A percentile compares a stretch with the other conserved stretches of the same genome.
Evolutionary conservation across 345 rosid genomes (phyloP).

Genomic region (Excoecaria agallocha): DNA sequence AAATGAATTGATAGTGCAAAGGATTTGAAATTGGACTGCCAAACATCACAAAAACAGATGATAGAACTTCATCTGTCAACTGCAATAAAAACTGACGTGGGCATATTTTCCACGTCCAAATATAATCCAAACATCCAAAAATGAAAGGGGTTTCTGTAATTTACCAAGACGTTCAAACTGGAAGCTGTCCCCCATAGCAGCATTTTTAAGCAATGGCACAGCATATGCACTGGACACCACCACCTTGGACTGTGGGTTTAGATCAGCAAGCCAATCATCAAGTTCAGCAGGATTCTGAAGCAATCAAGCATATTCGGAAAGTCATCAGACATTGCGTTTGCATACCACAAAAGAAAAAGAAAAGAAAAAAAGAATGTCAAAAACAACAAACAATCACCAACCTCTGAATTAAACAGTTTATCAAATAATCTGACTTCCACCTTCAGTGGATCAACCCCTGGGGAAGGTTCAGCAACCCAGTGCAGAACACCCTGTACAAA

Average conservation of each 20-base stretch:
- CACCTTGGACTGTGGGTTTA: constrained; percentile 64
- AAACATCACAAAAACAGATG: neutral
- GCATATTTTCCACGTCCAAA: neutral
- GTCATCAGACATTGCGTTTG: constrained; percentile 1
- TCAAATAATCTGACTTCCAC: constrained; percentile 95
- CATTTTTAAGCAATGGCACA: constrained; percentile 52
- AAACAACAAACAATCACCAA: constrained; percentile 19
- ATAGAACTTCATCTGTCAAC: neutral
- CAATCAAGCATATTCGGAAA: constrained; percentile 25
- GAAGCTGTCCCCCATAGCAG: constrained; percentile 65
- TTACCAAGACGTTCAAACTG: constrained; percentile 96
- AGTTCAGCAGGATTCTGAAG: constrained; percentile 80
- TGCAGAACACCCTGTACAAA: constrained; percentile 80
- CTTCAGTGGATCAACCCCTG: constrained; percentile 60
- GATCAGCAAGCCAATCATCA: constrained; percentile 77
- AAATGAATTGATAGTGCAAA: no score
- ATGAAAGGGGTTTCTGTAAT: neutral
- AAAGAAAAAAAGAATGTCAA: neutral
- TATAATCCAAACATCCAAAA: constrained; percentile 7
- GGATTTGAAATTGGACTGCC: no score
- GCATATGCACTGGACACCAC: constrained; percentile 62
- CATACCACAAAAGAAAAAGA: neutral
- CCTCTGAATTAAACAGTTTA: constrained; percentile 85
- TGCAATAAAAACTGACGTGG: neutral
- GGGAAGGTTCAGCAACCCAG: constrained; percentile 81